Evolutionary conservation across 805 yeast species (phyloP), one percentile per base, ranked within the genome.

Genomic region (Hyphopichia homilentoma): DNA sequence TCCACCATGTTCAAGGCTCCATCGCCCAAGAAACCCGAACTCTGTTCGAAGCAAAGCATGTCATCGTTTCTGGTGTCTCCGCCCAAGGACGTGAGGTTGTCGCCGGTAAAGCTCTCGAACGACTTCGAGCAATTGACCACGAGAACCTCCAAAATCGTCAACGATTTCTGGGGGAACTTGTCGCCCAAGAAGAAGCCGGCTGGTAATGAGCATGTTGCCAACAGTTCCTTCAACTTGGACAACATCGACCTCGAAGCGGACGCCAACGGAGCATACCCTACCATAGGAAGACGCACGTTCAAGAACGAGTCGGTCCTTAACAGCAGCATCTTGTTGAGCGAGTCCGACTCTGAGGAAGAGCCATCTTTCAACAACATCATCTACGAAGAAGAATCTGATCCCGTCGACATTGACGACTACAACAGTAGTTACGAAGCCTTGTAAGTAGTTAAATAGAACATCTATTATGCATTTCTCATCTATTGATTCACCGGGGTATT

Each of bases 211-310:
- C 48, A 40, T 5, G 21, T 48, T 29, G 43, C 46, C 4, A 49
- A 61, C 19, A 46, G 52, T 22, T 57, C 62, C 8, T 56, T 57
- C 25, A 41, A 46, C 30, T 40, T 61, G 21, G 66, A 61, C 6
- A 48, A 48, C 26, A 28, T 50, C 21, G 16, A 16, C 16, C 14
- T 27, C 21, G 12, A 21, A 22, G 26, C 26, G 17, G 7, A 25
- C 23, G 13, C 16, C 23, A 8, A 21, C 21, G 8, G 32, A 29
- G 21, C 24, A 20, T n/a, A n/a, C n/a, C n/a, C n/a, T n/a, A n/a
- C n/a, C n/a, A n/a, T n/a, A n/a, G n/a, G n/a, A n/a, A n/a, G n/a
- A n/a, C n/a, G n/a, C n/a, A 20, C 11, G 9, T 13, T 18, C 11
- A 20, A 14, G 16, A 30, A 5, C 13, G 17, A 6, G 41, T 27